Percentiles rank a stretch among this genome's conserved stretches.
Conservation (phyloP, 2,329 filamentous ascomycete genomes). For the Ambrosiella xylebori region DNA sequence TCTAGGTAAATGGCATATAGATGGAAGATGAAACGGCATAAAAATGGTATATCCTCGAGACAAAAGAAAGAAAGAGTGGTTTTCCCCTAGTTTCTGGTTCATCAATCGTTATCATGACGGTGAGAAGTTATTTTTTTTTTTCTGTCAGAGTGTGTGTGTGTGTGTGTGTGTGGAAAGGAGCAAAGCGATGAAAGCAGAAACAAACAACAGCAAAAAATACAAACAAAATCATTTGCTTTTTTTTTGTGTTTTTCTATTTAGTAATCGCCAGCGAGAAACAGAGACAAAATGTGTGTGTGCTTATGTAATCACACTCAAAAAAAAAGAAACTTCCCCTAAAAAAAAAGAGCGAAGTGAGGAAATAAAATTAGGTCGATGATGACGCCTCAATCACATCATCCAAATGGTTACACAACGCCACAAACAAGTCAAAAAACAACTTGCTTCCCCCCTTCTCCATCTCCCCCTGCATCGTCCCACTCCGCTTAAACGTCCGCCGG, state of each 20-base stretch:
- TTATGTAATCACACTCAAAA: neutral
- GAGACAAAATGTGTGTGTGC: neutral
- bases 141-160: neutral
- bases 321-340: no score
- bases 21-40: neutral
- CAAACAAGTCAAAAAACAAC: conserved; percentile 96
- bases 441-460: conserved; percentile 84
- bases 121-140: no score
- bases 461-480: conserved; percentile 96
- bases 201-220: conserved; percentile 3
- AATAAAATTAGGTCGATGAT: neutral
- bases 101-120: no score
- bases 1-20: neutral
- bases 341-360: neutral
- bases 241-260: neutral
- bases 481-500: conserved; percentile 94
- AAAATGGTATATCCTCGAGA: neutral
- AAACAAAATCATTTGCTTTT: neutral
- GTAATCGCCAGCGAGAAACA: neutral
- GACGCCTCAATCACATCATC: conserved; percentile 67
- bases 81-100: no score
- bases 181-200: neutral
- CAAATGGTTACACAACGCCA: conserved; percentile 95
- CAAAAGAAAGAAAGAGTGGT: neutral
- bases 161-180: neutral